Percentiles rank a stretch among this genome's conserved stretches.
phyloP scores from a whole-genome alignment of 805 yeast species.

The Cyberlindnera galapagoensis region DNA sequence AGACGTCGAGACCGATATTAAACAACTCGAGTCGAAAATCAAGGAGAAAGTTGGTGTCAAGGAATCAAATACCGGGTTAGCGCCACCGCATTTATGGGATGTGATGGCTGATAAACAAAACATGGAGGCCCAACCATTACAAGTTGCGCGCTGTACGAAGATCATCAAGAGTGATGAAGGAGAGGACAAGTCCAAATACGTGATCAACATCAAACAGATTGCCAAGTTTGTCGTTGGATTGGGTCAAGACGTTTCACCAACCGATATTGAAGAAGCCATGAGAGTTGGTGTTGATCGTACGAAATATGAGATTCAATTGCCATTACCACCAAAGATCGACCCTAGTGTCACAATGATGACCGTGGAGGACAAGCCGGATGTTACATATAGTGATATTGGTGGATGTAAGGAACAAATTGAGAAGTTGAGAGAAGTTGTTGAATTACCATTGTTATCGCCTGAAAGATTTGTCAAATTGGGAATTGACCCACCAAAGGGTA shows the following conservation, averaged over 20 bases:
- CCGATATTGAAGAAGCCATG: conserved; percentile 99
- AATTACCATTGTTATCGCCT: conserved; percentile 87
- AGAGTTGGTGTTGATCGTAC: conserved; percentile 98
- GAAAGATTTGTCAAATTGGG: conserved; percentile 96
- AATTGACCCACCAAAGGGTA: conserved; percentile 98
- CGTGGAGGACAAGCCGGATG: conserved; percentile 98
- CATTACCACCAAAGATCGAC: conserved; percentile 96
- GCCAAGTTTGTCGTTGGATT: conserved; percentile 96
- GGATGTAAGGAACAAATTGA: conserved; percentile 99
- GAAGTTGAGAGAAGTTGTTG: conserved; percentile 92
- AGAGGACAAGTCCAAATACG: conserved; percentile 85
- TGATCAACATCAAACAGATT: conserved; percentile 93
- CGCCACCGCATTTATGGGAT: conserved; percentile 97
- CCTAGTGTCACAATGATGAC: conserved; percentile 99
- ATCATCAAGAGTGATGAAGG: conserved; percentile 65
- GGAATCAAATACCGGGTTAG: conserved; percentile 96
- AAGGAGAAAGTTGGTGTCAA: conserved; percentile 92
- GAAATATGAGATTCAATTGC: conserved; percentile 93
- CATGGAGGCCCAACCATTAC: conserved; percentile 88
- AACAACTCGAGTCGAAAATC: conserved; percentile 76
- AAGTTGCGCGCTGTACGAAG: conserved; percentile 98
- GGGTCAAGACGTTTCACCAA: conserved; percentile 96
- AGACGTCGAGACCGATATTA: conserved; percentile 79
- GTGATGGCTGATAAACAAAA: conserved; percentile 93
- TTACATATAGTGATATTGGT: conserved; percentile 96